Evolutionary conservation across 2,329 filamentous ascomycete genomes (phyloP).

Genomic region (Torrubiellomyces zombiae): DNA sequence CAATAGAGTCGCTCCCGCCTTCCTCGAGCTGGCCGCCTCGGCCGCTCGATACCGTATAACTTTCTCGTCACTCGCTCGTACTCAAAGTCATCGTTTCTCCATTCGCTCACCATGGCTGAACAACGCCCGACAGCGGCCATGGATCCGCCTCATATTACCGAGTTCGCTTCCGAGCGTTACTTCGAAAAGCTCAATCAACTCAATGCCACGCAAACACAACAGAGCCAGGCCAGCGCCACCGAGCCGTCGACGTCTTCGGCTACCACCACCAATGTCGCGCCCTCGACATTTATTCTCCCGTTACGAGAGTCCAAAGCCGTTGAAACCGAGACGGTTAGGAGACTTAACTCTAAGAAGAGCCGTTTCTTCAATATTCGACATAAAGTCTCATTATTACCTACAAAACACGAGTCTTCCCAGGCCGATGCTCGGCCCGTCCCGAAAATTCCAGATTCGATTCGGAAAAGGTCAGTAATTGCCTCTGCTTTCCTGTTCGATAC

Average conservation of each 20-base stretch:
- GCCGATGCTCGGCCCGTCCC: slow-evolving; percentile 4
- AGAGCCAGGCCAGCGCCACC: slow-evolving; percentile 17
- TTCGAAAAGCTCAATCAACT: slow-evolving; percentile 43
- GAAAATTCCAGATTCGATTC: slow-evolving; percentile 10
- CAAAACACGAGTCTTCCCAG: slow-evolving; percentile 13
- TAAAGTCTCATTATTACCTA: slow-evolving; percentile 19
- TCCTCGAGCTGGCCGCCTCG: slow-evolving; percentile 12
- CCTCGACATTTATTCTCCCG: slow-evolving; percentile 32
- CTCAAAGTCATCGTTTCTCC: slow-evolving; percentile 2
- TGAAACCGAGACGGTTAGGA: slow-evolving; percentile 14
- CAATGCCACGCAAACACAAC: slow-evolving; percentile 26
- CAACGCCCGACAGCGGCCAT: slow-evolving; percentile 22
- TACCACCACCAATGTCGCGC: slow-evolving; percentile 10
- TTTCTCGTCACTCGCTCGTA: slow-evolving; percentile 9
- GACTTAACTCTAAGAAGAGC: slow-evolving; percentile 20
- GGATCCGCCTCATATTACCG: slow-evolving; percentile 47
- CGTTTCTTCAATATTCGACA: slow-evolving; percentile 24
- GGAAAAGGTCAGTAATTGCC: slow-evolving; percentile 14
- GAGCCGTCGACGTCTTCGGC: slow-evolving; percentile 8
- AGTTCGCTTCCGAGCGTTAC: slow-evolving; percentile 50
- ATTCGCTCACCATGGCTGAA: slow-evolving; percentile 16
- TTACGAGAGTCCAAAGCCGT: slow-evolving; percentile 22
- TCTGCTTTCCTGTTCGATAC: background rate
- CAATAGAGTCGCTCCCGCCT: slow-evolving; percentile 17
- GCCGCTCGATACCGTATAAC: slow-evolving; percentile 6